Evolutionary conservation across 192 early-diverging fungal genomes (phyloP), one percentile per base, ranked within the genome.

Genomic region (Coemansia sp.): DNA sequence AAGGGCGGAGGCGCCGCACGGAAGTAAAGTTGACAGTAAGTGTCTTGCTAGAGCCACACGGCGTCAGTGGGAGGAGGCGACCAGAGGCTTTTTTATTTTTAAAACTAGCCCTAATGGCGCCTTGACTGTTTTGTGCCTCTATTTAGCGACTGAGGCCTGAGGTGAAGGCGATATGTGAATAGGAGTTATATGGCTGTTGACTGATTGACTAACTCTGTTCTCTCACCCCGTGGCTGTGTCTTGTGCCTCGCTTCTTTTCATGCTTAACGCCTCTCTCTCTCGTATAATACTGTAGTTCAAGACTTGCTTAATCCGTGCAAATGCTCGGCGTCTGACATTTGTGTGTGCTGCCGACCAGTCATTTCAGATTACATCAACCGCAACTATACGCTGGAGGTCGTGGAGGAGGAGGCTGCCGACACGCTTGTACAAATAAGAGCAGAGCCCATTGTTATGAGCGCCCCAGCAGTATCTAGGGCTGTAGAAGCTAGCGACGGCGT

Each of bases 251-350:
- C 51, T 40, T 20, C 46, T 31, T 46, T 15, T 59, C 40, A 11
- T 51, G 24, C 27, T 31, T 29, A 53, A 32, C 29, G 51, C 29
- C 51, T 19, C 45, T 37, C 27, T 62, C 46, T 51, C 47, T n/a
- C 36, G 14, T 27, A 17, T 39, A 40, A 22, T 25, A 11, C 24
- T 69, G 73, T 71, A 71, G 76, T 84, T n/a, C 61, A 78, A 32
- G 74, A 69, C 38, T 59, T 84, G 59, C 77, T 84, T 9, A 84
- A 84, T 59, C 83, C 83, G 35, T 84, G 83, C 56, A 53, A 71
- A 25, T 84, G 83, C 56, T 65, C 67, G 4, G 58, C 70, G 17
- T 54, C 67, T 37, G 47, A 61, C 37, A 71, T 76, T 10, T 84
- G 83, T 42, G 71, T 65, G 20, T 84, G 83, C 47, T 84, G 83